Percentiles rank a stretch among this genome's conserved stretches.
Evolutionary conservation across 306 rosid species (phyloP).

Genomic region (Trichosanthes cucumerina): DNA sequence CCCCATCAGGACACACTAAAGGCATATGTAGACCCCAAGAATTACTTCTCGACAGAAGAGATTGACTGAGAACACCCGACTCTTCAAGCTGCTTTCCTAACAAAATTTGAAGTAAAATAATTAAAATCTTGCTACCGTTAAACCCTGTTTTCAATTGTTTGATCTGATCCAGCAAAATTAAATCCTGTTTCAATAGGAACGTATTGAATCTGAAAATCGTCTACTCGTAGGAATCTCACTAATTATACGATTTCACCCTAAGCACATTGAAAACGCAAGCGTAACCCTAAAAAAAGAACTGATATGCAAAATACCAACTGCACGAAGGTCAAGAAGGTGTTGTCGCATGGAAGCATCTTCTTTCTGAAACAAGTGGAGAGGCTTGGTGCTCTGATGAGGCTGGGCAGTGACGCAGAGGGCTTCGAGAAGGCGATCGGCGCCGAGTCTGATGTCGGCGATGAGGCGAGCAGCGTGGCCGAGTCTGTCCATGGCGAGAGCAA

Average conservation of each 20-base stretch:
- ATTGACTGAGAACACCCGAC: slow-evolving; percentile 69
- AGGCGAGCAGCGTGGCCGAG: slow-evolving; percentile 76
- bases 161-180: background rate
- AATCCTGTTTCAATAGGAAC: background rate
- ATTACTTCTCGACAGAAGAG: slow-evolving; percentile 66
- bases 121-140: background rate
- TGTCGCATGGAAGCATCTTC: slow-evolving; percentile 87
- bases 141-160: background rate
- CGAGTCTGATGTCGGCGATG: slow-evolving; percentile 75
- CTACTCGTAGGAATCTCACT: background rate
- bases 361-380: slow-evolving; percentile 51
- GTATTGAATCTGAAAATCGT: background rate
- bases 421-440: slow-evolving; percentile 86
- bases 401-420: slow-evolving; percentile 57
- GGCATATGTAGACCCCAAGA: slow-evolving; percentile 98
- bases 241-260: background rate
- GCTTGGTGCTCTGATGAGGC: slow-evolving; percentile 67
- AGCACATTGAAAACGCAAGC: background rate
- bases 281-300: background rate
- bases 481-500: slow-evolving; percentile 75
- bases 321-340: slow-evolving; percentile 65
- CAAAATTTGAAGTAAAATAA: slow-evolving; percentile 3
- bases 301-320: slow-evolving; percentile 37
- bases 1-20: slow-evolving; percentile 86
- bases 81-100: slow-evolving; percentile 82